Conservation (phyloP, 2,329 filamentous ascomycete species). For the Cryoendolithus antarcticus region DNA sequence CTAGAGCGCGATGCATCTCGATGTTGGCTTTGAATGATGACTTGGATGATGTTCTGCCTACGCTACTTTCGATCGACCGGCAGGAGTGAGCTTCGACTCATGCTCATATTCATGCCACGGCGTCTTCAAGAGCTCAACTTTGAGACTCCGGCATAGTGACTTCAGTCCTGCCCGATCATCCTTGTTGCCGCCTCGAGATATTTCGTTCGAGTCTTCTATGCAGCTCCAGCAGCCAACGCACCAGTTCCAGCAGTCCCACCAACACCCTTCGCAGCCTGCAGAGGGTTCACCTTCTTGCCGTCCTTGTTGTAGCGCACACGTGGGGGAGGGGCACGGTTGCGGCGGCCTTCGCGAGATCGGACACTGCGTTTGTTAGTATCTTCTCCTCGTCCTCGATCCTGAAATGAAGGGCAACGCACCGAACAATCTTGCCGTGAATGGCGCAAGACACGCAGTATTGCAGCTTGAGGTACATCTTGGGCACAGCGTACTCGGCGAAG, state of each 20-base stretch:
- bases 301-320: slow-evolving; percentile 99
- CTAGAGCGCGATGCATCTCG: too few species aligned
- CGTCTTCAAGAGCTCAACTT: too few species aligned
- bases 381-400: slow-evolving; percentile 7
- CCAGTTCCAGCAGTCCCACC: slow-evolving; percentile 10
- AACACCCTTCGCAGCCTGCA: slow-evolving; percentile 58
- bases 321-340: slow-evolving; percentile 96
- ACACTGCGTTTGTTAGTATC: slow-evolving; percentile 50
- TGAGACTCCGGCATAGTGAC: too few species aligned
- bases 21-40: too few species aligned
- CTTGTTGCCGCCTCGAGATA: too few species aligned
- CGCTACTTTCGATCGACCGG: too few species aligned
- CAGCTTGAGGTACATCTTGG: slow-evolving; percentile 99
- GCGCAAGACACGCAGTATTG: slow-evolving; percentile 99
- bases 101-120: too few species aligned
- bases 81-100: too few species aligned
- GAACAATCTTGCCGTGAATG: slow-evolving; percentile 99
- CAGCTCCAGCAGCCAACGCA: too few species aligned
- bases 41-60: too few species aligned
- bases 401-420: slow-evolving; percentile 54
- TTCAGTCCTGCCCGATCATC: too few species aligned
- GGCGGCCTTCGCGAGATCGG: slow-evolving; percentile 88
- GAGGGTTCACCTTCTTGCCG: slow-evolving; percentile 97
- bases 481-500: slow-evolving; percentile 97
- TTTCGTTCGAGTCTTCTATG: too few species aligned